Percentiles rank a stretch among this genome's conserved stretches.
Evolutionary conservation across 225 moss, liverwort and hornwort genomes (phyloP).

Genomic region (Physcomitrium patens): DNA sequence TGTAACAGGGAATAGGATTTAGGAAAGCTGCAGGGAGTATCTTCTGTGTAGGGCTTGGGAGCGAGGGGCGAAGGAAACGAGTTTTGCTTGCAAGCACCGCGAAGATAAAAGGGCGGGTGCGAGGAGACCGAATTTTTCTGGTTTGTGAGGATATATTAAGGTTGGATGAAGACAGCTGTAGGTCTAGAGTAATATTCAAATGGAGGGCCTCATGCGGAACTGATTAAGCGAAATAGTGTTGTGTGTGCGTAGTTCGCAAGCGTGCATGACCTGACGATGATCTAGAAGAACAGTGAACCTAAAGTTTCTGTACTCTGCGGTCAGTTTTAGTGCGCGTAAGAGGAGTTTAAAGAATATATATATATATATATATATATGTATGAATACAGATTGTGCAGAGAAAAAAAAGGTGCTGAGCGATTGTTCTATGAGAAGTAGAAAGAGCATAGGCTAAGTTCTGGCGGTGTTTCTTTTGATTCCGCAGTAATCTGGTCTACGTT

Average conservation of each 20-base stretch:
- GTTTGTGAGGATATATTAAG: conserved; percentile 6
- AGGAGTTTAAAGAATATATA: neutral
- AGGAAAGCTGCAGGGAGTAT: conserved; percentile 3
- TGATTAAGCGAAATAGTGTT: neutral
- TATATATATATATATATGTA: neutral
- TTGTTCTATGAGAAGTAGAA: conserved; percentile 16
- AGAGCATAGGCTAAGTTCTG: conserved; percentile 11
- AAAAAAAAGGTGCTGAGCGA: neutral
- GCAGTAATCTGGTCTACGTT: neutral
- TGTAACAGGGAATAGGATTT: conserved; percentile 20
- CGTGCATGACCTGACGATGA: conserved; percentile 28
- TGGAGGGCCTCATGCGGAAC: neutral
- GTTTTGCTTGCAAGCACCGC: neutral
- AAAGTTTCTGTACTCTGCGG: conserved; percentile 12
- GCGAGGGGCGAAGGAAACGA: neutral
- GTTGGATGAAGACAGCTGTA: conserved; percentile 6
- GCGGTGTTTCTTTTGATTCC: conserved; percentile 21
- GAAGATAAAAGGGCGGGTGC: conserved; percentile 5
- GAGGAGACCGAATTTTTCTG: neutral
- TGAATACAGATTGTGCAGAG: conserved; percentile 8
- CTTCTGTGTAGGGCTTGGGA: conserved; percentile 8
- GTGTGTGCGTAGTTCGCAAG: conserved; percentile 1
- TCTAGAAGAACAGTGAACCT: conserved; percentile 12
- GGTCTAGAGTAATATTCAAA: conserved; percentile 6
- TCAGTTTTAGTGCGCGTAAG: conserved; percentile 12